A percentile compares a stretch with the other conserved stretches of the same genome.
Evolutionary conservation across 1,139 yeast genomes (phyloP).

Genomic region (Diutina sp.): DNA sequence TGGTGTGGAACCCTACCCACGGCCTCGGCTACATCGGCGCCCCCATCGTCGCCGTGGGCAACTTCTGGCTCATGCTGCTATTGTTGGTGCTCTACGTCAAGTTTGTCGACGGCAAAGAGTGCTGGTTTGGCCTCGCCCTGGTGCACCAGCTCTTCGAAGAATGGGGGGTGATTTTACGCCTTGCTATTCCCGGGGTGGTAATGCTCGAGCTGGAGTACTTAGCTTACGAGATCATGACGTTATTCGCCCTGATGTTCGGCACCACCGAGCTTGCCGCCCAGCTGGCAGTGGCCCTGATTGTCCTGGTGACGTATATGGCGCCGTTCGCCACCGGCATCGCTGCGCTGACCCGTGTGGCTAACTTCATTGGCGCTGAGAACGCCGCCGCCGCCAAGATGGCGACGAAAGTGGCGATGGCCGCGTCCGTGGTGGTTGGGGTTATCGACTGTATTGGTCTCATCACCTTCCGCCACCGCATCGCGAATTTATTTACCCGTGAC

Average conservation of each 20-base stretch:
- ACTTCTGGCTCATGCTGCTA: conserved; percentile 57
- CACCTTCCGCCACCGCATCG: conserved; percentile 42
- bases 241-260: conserved; percentile 9
- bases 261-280: conserved; percentile 9
- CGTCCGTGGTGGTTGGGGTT: conserved; percentile 47
- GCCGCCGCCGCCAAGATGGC: conserved; percentile 50
- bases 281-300: conserved; percentile 71
- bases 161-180: conserved; percentile 8
- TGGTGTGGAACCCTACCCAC: conserved; percentile 57
- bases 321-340: conserved; percentile 92
- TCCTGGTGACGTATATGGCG: conserved; percentile 69
- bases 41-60: conserved; percentile 57
- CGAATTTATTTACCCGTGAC: conserved; percentile 59
- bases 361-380: conserved; percentile 73
- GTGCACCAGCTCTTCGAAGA: conserved; percentile 35
- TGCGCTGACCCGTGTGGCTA: conserved; percentile 77
- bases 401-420: conserved; percentile 45
- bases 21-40: conserved; percentile 65
- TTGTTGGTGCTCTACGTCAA: conserved; percentile 40
- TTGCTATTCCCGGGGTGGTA: conserved; percentile 10
- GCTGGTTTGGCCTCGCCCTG: conserved; percentile 54
- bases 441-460: conserved; percentile 42
- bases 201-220: conserved; percentile 10
- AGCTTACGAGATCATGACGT: conserved; percentile 9
- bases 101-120: conserved; percentile 50